These are phyloP conservation scores for Fraxinus cuspidata DNA, from an alignment of 257 asterid species.

Conservation along the genomic window DNA sequence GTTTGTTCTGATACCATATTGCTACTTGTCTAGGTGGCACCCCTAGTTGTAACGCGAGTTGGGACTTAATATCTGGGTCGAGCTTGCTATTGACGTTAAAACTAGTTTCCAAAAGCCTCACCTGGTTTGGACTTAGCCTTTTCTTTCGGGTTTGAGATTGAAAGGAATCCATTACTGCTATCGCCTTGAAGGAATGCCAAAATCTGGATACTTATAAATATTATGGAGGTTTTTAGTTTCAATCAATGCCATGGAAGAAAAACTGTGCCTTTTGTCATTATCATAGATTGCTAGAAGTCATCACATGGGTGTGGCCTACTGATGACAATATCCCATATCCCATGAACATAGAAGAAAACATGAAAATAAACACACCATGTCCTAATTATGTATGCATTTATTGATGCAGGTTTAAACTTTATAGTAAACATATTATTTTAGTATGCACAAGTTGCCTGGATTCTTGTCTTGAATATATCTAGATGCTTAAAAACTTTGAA, in stretches of 20 bases:
- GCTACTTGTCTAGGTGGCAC: slow-evolving; percentile 64
- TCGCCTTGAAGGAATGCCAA: neutral
- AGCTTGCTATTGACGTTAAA: slow-evolving; percentile 55
- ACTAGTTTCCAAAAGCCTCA: slow-evolving; percentile 47
- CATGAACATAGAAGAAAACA: neutral
- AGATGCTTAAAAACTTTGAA: too few relatives aligned
- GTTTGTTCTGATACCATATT: slow-evolving; percentile 74
- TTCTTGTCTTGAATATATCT: too few relatives aligned
- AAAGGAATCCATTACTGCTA: slow-evolving; percentile 34
- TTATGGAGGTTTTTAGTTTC: slow-evolving; percentile 3
- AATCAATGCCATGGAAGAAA: slow-evolving; percentile 19
- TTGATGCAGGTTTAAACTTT: neutral
- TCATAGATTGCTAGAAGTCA: slow-evolving; percentile 39
- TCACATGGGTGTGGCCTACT: slow-evolving; percentile 58
- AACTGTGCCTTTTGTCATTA: slow-evolving; percentile 45
- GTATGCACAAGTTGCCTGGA: too few relatives aligned
- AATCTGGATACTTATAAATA: slow-evolving; percentile 18
- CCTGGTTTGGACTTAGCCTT: slow-evolving; percentile 57
- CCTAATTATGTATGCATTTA: neutral
- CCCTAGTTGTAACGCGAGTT: slow-evolving; percentile 55
- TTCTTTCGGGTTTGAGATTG: slow-evolving; percentile 39
- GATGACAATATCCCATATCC: slow-evolving; percentile 21
- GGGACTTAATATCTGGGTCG: slow-evolving; percentile 51
- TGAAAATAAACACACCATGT: neutral
- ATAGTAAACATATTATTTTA: too few relatives aligned